Percentiles rank a stretch among this genome's conserved stretches.
phyloP scores from a whole-genome alignment of 352 stramenopile species.

The Plasmopara halstedii region DNA sequence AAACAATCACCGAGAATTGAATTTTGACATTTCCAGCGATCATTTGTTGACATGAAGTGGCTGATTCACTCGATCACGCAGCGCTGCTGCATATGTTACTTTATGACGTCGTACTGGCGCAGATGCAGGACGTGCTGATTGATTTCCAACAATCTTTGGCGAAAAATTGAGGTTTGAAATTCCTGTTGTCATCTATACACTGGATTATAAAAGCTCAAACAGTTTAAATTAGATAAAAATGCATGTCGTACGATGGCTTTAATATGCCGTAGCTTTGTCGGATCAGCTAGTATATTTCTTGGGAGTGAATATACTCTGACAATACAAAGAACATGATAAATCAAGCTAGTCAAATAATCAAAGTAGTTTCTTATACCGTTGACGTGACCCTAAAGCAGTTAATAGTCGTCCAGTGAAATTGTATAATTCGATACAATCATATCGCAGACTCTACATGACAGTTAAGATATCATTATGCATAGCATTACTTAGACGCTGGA shows the following conservation, averaged over 20 bases:
- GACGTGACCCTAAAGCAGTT: conserved; percentile 15
- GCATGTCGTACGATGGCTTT: conserved; percentile 47
- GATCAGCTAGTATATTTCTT: conserved; percentile 73
- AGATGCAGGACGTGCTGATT: conserved; percentile 41
- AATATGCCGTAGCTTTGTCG: conserved; percentile 53
- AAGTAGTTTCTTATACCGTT: conserved; percentile 9
- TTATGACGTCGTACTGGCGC: conserved; percentile 59
- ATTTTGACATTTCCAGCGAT: too few relatives aligned
- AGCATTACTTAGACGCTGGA: too few relatives aligned
- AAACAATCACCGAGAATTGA: too few relatives aligned
- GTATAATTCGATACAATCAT: conserved; percentile 67
- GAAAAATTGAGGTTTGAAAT: too few relatives aligned
- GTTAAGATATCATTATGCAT: too few relatives aligned
- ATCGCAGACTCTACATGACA: conserved; percentile 38
- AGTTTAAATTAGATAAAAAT: not conserved
- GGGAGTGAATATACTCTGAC: conserved; percentile 22
- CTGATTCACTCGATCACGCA: conserved; percentile 46
- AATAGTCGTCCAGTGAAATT: conserved; percentile 44
- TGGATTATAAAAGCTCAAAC: not conserved
- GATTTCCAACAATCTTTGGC: conserved; percentile 4
- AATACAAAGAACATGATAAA: not conserved
- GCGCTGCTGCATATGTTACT: conserved; percentile 38
- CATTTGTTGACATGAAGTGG: conserved; percentile 1
- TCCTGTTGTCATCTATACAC: conserved; percentile 37
- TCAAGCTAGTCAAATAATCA: conserved; percentile 3